Base-by-base conservation (phyloP, 495 filamentous ascomycete species). In the Jackrogersella minutella region DNA sequence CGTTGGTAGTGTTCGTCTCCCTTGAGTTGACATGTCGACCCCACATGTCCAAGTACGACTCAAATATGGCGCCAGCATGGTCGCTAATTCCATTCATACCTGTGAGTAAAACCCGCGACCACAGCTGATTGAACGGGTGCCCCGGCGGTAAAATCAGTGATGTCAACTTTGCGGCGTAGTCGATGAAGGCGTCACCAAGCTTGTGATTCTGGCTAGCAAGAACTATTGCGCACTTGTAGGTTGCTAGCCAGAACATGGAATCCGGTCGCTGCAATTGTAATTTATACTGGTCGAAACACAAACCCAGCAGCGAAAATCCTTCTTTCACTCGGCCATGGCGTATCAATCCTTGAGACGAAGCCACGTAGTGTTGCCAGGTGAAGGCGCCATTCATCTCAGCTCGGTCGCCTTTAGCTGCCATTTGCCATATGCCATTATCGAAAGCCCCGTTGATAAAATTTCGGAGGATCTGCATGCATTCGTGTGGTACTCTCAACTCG, bases 381-480 rank as follows among this genome's bases (percentile, higher is more conserved):
- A 73, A 73, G 10, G 70, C 70, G 34, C 68, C 70, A 10, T 64
- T 68, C 37, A 70, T 64, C 14, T 69, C 62, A 13, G 56, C 70
- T 31, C 51, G 58, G 22, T 68, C 58, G 2, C 61, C 58, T n/a
- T 68, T 50, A 13, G 37, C 17, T 7, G 57, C 54, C 52, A 68
- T 65, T 14, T 66, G 56, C 77, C 76, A 77, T 28, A 69, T 44
- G 2, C 71, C 65, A 16, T 55, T 57, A 33, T 71, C 69, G 44
- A 76, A 72, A 13, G 71, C 68, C 1, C 73, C 73, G 16, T 71
- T 56, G 33, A 76, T 74, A 50, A 77, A 77, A 49, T 55, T 66
- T 0, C 49, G 57, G n/a, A 77, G 69, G 30, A 77, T 74, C 13
- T 60, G 64, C 44, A 79, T 69, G 49, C 74, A 72, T 11, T 78